These are phyloP conservation scores for Tetraselmis striata DNA, from an alignment of 139 green algal species.

Conservation along the genomic window DNA sequence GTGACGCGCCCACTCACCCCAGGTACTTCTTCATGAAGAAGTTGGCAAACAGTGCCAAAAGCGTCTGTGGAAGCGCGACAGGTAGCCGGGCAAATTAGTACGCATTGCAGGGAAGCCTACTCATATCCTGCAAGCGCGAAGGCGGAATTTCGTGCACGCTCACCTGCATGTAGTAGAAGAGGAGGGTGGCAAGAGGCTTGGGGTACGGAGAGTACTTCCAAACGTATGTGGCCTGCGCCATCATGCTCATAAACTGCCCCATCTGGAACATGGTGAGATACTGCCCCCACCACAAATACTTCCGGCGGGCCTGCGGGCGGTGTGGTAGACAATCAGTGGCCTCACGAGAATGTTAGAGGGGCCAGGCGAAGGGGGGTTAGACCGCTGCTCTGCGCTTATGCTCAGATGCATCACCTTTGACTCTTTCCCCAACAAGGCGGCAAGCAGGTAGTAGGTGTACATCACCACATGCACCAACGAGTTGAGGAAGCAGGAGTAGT, in stretches of 20 bases:
- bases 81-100: not conserved
- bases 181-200: conserved; percentile 34
- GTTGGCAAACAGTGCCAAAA: conserved; percentile 47
- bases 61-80: too few species aligned
- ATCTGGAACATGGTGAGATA: conserved; percentile 60
- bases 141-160: not conserved
- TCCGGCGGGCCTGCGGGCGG: conserved; percentile 1
- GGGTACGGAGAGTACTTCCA: conserved; percentile 30
- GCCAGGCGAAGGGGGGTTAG: not conserved
- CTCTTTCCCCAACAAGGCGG: conserved; percentile 49
- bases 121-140: not conserved
- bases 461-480: conserved; percentile 65
- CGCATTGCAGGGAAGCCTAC: not conserved
- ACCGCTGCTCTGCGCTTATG: not conserved
- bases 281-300: conserved; percentile 67
- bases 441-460: conserved; percentile 66
- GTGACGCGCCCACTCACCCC: not conserved
- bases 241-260: conserved; percentile 39
- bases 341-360: not conserved
- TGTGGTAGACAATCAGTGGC: not conserved
- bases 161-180: conserved; percentile 62
- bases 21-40: conserved; percentile 50
- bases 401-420: conserved; percentile 14
- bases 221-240: conserved; percentile 39
- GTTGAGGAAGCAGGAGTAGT: conserved; percentile 56